Conservation (phyloP, 2,329 filamentous ascomycete genomes). For the Aspergillus fischeri region DNA sequence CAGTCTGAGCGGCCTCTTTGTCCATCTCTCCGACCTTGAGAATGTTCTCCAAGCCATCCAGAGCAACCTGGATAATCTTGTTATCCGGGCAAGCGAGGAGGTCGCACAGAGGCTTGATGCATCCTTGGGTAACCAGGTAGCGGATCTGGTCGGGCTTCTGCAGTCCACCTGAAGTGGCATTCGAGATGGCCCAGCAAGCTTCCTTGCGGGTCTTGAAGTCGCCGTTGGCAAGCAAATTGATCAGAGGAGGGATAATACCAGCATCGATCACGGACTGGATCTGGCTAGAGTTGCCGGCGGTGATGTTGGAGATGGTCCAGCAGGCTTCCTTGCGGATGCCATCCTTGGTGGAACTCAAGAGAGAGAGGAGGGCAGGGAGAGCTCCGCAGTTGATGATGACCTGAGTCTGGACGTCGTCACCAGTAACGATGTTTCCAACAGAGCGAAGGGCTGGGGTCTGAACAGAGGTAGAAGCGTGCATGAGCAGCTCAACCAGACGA, state of each 20-base stretch:
- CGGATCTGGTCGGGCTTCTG: conserved; percentile 99
- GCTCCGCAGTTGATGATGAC: conserved; percentile 99
- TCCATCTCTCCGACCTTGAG: conserved; percentile 99
- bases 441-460: conserved; percentile 96
- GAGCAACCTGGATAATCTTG: conserved; percentile 98
- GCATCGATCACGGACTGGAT: conserved; percentile 96
- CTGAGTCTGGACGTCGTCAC: conserved; percentile 97
- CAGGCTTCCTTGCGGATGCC: conserved; percentile 98
- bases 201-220: conserved; percentile 99
- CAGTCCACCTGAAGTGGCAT: conserved; percentile 92
- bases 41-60: conserved; percentile 98
- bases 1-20: conserved; percentile 69
- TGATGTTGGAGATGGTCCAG: conserved; percentile 99
- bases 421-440: conserved; percentile 97
- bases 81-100: conserved; percentile 95
- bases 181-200: conserved; percentile 99
- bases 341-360: conserved; percentile 95
- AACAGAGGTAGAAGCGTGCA: conserved; percentile 97
- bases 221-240: conserved; percentile 91
- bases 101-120: conserved; percentile 96
- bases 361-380: conserved; percentile 83
- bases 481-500: conserved; percentile 90
- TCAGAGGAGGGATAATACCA: conserved; percentile 92
- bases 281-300: conserved; percentile 93
- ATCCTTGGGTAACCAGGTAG: conserved; percentile 87